phyloP scores from a whole-genome alignment of 2,329 filamentous ascomycete genomes.

The Calonectria pseudoreteaudii region DNA sequence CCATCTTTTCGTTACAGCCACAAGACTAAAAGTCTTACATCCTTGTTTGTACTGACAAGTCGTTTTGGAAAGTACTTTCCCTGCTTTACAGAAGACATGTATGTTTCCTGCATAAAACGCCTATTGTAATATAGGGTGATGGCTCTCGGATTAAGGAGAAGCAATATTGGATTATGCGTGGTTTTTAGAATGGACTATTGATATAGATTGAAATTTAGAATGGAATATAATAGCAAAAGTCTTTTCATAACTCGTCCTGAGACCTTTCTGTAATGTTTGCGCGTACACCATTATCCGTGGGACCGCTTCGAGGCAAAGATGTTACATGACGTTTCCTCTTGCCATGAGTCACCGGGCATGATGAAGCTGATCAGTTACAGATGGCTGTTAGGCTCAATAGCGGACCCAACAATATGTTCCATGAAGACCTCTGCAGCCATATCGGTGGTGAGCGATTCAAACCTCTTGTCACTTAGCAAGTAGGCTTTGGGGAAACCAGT shows the following conservation, averaged over 20 bases:
- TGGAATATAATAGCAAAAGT: neutral
- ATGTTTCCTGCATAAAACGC: neutral
- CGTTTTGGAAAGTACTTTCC: too few species aligned
- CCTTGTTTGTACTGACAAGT: neutral
- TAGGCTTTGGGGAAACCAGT: conserved; percentile 35
- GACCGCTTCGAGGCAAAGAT: neutral
- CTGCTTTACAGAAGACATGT: neutral
- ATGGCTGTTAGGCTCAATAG: conserved; percentile 18
- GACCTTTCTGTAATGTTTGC: neutral
- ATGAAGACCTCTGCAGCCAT: conserved; percentile 30
- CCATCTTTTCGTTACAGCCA: neutral
- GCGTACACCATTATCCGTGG: neutral
- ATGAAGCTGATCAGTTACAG: neutral
- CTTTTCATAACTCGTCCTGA: neutral
- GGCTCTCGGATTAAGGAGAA: neutral
- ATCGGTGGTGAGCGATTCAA: conserved; percentile 21
- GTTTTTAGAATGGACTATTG: neutral
- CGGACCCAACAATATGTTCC: conserved; percentile 27
- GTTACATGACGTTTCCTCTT: neutral
- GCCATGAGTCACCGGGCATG: neutral
- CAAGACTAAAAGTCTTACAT: neutral
- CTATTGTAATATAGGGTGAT: neutral
- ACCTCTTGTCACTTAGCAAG: conserved; percentile 11
- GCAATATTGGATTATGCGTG: neutral
- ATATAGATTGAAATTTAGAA: neutral